Evolutionary conservation across 768 basidiomycete genomes (phyloP).

Genomic region (Tricholoma saponaceum): DNA sequence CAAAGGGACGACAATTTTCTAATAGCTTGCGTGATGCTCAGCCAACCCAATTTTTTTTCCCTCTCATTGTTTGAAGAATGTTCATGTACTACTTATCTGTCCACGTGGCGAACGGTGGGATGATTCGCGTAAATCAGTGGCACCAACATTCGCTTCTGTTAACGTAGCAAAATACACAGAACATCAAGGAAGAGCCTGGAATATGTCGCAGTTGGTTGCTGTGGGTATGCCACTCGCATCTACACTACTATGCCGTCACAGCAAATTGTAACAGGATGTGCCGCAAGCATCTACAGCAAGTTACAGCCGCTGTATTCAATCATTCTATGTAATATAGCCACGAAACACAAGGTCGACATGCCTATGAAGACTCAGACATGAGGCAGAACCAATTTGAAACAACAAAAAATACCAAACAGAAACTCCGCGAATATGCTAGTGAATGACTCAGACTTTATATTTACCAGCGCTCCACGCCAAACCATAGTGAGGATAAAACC

Average conservation of each 20-base stretch:
- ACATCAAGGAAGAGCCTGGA: not conserved
- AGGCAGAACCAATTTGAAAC: slow-evolving; percentile 1
- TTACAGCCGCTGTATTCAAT: not conserved
- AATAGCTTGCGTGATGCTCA: not conserved
- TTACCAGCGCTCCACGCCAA: too few relatives aligned
- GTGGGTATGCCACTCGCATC: not conserved
- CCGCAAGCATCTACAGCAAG: not conserved
- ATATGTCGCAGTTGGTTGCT: not conserved
- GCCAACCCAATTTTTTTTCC: not conserved
- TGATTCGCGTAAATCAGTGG: not conserved
- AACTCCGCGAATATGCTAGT: slow-evolving; percentile 2
- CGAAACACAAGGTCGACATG: not conserved
- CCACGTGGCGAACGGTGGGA: not conserved
- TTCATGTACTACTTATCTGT: not conserved
- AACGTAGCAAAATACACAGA: not conserved
- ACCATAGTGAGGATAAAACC: not conserved
- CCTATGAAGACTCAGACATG: not conserved
- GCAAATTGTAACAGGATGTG: not conserved
- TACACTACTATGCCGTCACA: not conserved
- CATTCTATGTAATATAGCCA: not conserved
- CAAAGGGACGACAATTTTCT: not conserved
- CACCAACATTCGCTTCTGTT: not conserved
- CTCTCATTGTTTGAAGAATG: not conserved
- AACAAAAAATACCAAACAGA: not conserved
- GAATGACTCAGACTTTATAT: not conserved